Evolutionary conservation across 164 flowering plant species (phyloP).

Genomic region (Taxillus chinensis): DNA sequence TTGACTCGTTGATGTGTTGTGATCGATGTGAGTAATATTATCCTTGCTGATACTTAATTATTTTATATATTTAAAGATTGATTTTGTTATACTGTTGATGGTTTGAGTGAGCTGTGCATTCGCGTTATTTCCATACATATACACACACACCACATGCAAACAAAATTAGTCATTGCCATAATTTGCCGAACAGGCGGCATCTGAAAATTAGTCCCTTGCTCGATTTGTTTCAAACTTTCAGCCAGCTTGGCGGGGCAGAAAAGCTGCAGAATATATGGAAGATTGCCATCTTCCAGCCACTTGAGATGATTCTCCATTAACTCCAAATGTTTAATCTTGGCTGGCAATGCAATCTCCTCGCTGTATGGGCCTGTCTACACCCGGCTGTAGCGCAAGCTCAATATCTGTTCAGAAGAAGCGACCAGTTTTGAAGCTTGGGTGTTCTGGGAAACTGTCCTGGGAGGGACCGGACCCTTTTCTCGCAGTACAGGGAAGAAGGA

Average conservation of each 20-base stretch:
- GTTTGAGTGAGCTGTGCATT: too few relatives aligned
- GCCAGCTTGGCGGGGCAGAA: slow-evolving; percentile 43
- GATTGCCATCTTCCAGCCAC: slow-evolving; percentile 93
- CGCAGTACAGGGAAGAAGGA: slow-evolving; percentile 74
- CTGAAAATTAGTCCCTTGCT: slow-evolving; percentile 16
- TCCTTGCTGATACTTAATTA: too few relatives aligned
- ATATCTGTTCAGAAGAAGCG: slow-evolving; percentile 75
- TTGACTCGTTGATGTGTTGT: too few relatives aligned
- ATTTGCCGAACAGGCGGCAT: too few relatives aligned
- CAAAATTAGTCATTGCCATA: too few relatives aligned
- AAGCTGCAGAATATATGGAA: slow-evolving; percentile 80
- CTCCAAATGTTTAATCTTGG: slow-evolving; percentile 58
- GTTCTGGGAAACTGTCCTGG: slow-evolving; percentile 45
- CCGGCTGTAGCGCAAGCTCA: slow-evolving; percentile 86
- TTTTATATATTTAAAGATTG: too few relatives aligned
- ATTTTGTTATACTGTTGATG: too few relatives aligned
- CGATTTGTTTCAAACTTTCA: slow-evolving; percentile 24
- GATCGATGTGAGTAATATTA: too few relatives aligned
- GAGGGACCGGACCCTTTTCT: slow-evolving; percentile 38
- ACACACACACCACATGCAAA: too few relatives aligned
- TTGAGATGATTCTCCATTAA: slow-evolving; percentile 83
- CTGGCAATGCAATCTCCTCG: slow-evolving; percentile 55
- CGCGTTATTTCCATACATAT: too few relatives aligned
- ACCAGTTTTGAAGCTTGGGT: slow-evolving; percentile 63
- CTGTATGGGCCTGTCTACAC: slow-evolving; percentile 53